phyloP scores from a whole-genome alignment of 129 eudicot genomes.

The Tagetes erecta region DNA sequence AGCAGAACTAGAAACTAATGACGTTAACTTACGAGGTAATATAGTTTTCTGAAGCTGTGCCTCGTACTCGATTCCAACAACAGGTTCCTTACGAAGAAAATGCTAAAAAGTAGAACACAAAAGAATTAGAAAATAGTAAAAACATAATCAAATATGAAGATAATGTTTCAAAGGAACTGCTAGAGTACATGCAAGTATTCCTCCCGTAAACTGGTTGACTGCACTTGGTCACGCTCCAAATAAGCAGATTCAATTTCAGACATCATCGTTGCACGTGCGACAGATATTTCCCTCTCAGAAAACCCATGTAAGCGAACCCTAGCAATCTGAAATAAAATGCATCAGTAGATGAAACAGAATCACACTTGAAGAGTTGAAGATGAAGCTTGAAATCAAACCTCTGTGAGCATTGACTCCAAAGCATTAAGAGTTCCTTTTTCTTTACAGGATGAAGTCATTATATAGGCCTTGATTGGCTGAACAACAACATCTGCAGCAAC shows the following conservation, averaged over 20 bases:
- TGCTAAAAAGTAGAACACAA: conserved; percentile 50
- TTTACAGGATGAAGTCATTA: conserved; percentile 87
- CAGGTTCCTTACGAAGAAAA: conserved; percentile 86
- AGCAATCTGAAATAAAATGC: conserved; percentile 60
- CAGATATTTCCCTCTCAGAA: conserved; percentile 77
- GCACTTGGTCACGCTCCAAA: conserved; percentile 88
- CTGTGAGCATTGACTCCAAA: conserved; percentile 79
- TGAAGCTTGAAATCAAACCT: conserved; percentile 49
- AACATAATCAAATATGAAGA: conserved; percentile 17
- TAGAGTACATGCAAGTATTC: conserved; percentile 68
- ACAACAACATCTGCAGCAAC: conserved; percentile 78
- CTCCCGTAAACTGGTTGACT: conserved; percentile 78
- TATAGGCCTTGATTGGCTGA: conserved; percentile 69
- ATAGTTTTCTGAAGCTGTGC: conserved; percentile 90
- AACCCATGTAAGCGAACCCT: conserved; percentile 84
- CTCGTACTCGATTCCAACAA: conserved; percentile 83
- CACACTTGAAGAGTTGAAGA: not conserved
- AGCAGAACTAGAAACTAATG: conserved; percentile 4
- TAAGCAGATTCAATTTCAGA: conserved; percentile 95
- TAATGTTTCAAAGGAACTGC: conserved; percentile 4
- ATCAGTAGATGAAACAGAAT: conserved; percentile 28
- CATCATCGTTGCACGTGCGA: conserved; percentile 73
- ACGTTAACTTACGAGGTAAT: conserved; percentile 65
- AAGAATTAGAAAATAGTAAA: conserved; percentile 25
- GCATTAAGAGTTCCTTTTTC: conserved; percentile 77